These are phyloP conservation scores for Scheffersomyces coipomensis DNA, from an alignment of 805 yeast genomes.

Conservation along the genomic window DNA sequence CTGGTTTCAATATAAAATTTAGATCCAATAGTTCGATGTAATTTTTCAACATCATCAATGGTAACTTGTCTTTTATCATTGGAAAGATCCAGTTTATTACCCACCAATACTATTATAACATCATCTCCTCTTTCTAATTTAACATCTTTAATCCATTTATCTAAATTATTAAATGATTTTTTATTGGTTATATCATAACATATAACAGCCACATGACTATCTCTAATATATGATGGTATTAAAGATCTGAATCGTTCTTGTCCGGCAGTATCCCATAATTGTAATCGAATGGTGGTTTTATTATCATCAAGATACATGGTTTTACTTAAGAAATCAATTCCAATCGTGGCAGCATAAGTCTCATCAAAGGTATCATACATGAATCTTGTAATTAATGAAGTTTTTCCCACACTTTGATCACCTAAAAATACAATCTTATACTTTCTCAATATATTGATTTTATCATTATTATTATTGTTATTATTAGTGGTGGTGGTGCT, in stretches of 20 bases:
- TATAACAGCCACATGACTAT: constrained; percentile 94
- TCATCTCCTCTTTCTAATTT: constrained; percentile 89
- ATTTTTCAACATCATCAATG: constrained; percentile 77
- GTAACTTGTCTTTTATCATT: constrained; percentile 79
- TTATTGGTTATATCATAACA: constrained; percentile 91
- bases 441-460: constrained; percentile 49
- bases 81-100: constrained; percentile 80
- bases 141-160: constrained; percentile 93
- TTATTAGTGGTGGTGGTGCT: not conserved
- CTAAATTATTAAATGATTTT: constrained; percentile 79
- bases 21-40: constrained; percentile 70
- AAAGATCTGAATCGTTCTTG: constrained; percentile 94
- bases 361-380: constrained; percentile 98
- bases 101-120: constrained; percentile 87
- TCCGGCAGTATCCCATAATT: constrained; percentile 97
- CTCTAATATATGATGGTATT: constrained; percentile 94
- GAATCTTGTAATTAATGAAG: constrained; percentile 93
- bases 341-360: constrained; percentile 94
- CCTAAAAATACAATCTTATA: constrained; percentile 93
- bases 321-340: constrained; percentile 91
- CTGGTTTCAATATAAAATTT: constrained; percentile 87
- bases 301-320: constrained; percentile 94
- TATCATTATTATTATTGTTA: constrained; percentile 16
- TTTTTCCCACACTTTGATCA: constrained; percentile 96
- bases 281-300: constrained; percentile 78